Percentiles rank a stretch among this genome's conserved stretches.
Conservation (phyloP, 106 monocot species). For the Dioscorea dumetorum region DNA sequence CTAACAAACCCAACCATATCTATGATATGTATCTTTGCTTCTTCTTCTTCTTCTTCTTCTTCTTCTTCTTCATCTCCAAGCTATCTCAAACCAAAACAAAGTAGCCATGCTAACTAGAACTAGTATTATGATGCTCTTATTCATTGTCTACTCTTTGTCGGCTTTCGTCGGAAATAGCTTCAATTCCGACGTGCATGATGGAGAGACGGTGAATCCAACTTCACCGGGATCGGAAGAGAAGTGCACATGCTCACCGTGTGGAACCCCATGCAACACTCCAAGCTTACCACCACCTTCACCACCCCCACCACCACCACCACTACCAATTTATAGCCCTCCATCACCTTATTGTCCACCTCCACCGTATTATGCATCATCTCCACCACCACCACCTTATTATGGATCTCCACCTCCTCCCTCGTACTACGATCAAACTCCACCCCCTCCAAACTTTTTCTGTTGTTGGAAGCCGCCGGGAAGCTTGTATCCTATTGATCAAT, state of each 20-base stretch:
- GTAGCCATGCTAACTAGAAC: no score
- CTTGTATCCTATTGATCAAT: not conserved
- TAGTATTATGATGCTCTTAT: no score
- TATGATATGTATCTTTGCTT: no score
- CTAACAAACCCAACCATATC: no score
- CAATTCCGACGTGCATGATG: no score
- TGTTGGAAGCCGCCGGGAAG: not conserved
- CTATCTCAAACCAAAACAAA: no score
- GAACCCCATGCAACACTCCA: not conserved
- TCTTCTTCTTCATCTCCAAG: no score
- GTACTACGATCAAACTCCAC: not conserved
- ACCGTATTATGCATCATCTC: not conserved
- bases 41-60: no score
- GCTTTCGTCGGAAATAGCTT: no score
- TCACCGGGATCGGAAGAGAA: not conserved
- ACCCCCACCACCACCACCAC: not conserved
- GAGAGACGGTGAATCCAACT: no score
- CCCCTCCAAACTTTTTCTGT: not conserved
- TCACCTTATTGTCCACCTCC: conserved; percentile 2
- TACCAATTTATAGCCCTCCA: not conserved
- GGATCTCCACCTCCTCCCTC: not conserved
- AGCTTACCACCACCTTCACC: conserved; percentile 1
- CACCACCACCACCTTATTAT: not conserved
- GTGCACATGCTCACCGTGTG: conserved; percentile 5
- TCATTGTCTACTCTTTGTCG: no score